Percentiles rank a stretch among this genome's conserved stretches.
Conservation (phyloP, 139 green algal genomes). For the Pleodorina starrii region DNA sequence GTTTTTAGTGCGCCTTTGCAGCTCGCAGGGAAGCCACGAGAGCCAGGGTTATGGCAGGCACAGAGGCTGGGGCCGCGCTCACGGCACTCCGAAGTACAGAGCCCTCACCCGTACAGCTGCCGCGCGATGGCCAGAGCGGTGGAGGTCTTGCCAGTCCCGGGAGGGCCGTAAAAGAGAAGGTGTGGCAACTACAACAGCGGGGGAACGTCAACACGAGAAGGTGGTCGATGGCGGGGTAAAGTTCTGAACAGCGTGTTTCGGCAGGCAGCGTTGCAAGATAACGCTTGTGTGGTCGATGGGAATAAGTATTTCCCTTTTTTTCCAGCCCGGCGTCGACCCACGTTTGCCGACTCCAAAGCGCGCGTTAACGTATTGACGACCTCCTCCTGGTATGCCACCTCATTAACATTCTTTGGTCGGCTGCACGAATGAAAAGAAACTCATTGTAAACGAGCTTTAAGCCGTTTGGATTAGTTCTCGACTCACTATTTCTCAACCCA, state of each 20-base stretch:
- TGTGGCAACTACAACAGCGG: slow-evolving; percentile 98
- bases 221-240: too few species aligned
- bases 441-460: neutral
- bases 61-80: too few species aligned
- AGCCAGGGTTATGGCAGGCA: too few species aligned
- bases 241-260: too few species aligned
- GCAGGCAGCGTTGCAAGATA: too few species aligned
- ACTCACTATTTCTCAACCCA: slow-evolving; percentile 72
- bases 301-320: too few species aligned
- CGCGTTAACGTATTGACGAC: slow-evolving; percentile 91
- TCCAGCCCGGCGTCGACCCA: slow-evolving; percentile 51
- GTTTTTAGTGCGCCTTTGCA: too few species aligned
- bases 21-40: too few species aligned
- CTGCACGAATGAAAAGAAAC: slow-evolving; percentile 60
- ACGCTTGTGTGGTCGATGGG: too few species aligned
- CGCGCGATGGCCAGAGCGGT: slow-evolving; percentile 93
- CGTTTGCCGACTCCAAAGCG: slow-evolving; percentile 90
- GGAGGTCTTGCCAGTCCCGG: slow-evolving; percentile 98
- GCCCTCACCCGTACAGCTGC: slow-evolving; percentile 81
- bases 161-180: slow-evolving; percentile 98
- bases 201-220: too few species aligned
- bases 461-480: too few species aligned
- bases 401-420: slow-evolving; percentile 87
- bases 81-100: too few species aligned
- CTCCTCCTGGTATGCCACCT: slow-evolving; percentile 97